Base-by-base conservation (phyloP, 108 stramenopile species). In the Hondaea fermentalgiana region DNA sequence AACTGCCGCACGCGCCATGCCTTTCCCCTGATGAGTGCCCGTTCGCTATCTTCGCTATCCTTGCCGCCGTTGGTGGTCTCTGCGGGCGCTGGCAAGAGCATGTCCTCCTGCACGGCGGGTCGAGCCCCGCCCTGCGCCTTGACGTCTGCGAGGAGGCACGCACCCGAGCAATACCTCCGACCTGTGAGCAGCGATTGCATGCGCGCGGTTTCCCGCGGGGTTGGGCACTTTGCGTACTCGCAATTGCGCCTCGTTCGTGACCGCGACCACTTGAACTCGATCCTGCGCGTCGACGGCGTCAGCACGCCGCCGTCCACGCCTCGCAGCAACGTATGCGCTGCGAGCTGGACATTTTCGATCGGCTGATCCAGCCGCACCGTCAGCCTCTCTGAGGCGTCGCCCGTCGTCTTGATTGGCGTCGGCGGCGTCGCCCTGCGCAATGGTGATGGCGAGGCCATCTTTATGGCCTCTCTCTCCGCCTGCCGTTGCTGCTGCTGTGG, bases 341-440 rank as follows among this genome's bases (percentile, higher is more conserved):
- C 49, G 12, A 83, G 76, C 76, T 83, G 49, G 43, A 83, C 76
- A 23, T 83, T 83, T 23, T 83, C 76, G 45, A 83, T 83, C 1
- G 76, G 76, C 76, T 83, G 76, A 45, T 83, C 76, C 5, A 83
- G 51, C 25, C 76, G 76, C 25, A 83, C 51, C 76, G 76, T 83
- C n/a, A 83, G 76, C 45, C 51, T 10, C 76, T 83, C 76, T 45
- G n/a, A 19, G 16, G 76, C 45, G 51, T 53, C 76, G 10, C 28
- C 76, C n/a, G 51, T 16, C 16, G 49, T 83, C 49, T 53, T 47
- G 49, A 53, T 53, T 17, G 76, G 76, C 76, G 76, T 28, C 4
- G 64, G 64, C 64, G 64, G 55, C 55, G 55, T 57, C 55, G 55
- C 55, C 16, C 55, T 57, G 55, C 55, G 55, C 55, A 57, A 16